Conservation (phyloP, 495 filamentous ascomycete species). For the Neurospora sp. region DNA sequence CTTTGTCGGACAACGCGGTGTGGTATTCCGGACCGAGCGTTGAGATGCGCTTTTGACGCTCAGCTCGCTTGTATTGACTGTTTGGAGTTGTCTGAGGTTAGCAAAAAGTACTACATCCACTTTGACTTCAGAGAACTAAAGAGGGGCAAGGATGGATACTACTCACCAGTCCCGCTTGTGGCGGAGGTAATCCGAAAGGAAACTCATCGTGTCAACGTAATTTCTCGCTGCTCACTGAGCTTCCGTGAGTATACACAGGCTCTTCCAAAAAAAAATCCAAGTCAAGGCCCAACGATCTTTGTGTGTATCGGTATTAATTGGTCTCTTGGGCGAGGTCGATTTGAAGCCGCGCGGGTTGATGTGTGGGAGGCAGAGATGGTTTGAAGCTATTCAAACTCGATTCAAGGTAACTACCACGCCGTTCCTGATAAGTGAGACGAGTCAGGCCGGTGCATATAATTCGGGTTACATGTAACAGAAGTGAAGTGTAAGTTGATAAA, state of each 20-base stretch:
- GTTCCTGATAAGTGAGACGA: neutral
- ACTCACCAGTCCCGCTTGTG: constrained; percentile 51
- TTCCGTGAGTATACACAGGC: neutral
- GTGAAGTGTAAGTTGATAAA: neutral
- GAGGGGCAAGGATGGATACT: neutral
- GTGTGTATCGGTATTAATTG: neutral
- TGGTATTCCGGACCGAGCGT: constrained; percentile 58
- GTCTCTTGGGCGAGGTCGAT: neutral
- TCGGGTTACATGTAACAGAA: neutral
- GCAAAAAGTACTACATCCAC: neutral
- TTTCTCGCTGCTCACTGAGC: neutral
- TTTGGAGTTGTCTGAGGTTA: constrained; percentile 3
- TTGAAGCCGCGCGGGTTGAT: neutral
- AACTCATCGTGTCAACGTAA: constrained; percentile 26
- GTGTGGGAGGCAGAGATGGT: neutral
- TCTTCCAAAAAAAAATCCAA: neutral
- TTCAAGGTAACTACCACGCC: neutral
- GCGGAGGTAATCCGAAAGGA: constrained; percentile 48
- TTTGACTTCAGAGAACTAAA: neutral
- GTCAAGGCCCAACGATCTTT: neutral
- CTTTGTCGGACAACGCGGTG: constrained; percentile 45
- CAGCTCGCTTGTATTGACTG: constrained; percentile 70
- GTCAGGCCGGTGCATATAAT: neutral
- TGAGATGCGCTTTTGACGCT: constrained; percentile 59
- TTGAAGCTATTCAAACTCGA: neutral